phyloP scores from a whole-genome alignment of 345 rosid genomes.

The Melaleuca quinquenervia region DNA sequence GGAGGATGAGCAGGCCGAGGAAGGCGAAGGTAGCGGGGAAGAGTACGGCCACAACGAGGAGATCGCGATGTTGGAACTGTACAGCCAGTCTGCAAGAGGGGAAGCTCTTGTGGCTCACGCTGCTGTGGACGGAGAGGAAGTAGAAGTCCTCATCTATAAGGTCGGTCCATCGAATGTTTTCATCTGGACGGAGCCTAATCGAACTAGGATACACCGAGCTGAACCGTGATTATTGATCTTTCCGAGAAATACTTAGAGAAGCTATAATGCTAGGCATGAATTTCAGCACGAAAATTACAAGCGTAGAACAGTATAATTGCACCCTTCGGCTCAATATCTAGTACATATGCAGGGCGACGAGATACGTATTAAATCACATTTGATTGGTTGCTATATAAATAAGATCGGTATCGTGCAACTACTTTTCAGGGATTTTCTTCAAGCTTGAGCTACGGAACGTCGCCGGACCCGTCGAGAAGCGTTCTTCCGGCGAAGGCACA shows the following conservation, averaged over 20 bases:
- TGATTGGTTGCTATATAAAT: background rate
- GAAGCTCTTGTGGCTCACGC: constrained; percentile 78
- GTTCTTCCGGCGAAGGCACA: constrained; percentile 65
- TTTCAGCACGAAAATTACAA: background rate
- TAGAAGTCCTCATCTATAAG: constrained; percentile 64
- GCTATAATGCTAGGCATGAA: background rate
- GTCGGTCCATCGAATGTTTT: constrained; percentile 5
- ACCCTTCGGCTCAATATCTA: background rate
- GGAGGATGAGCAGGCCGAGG: constrained; percentile 19
- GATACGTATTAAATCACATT: background rate
- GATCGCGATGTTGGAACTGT: constrained; percentile 49
- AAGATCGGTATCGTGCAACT: background rate
- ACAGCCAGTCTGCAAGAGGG: constrained; percentile 41
- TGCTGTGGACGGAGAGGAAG: constrained; percentile 42
- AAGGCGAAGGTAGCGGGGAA: constrained; percentile 15
- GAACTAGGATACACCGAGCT: too few species aligned
- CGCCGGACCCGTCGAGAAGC: constrained; percentile 71
- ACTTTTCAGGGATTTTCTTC: constrained; percentile 64
- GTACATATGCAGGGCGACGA: background rate
- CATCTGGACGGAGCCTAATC: too few species aligned
- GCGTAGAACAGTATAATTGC: background rate
- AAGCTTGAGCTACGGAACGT: constrained; percentile 55
- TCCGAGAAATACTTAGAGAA: background rate
- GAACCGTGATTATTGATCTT: background rate
- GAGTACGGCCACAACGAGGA: constrained; percentile 48